These are phyloP conservation scores for Celoporthe dispersa DNA, from an alignment of 2,329 filamentous ascomycete genomes.

Conservation along the genomic window DNA sequence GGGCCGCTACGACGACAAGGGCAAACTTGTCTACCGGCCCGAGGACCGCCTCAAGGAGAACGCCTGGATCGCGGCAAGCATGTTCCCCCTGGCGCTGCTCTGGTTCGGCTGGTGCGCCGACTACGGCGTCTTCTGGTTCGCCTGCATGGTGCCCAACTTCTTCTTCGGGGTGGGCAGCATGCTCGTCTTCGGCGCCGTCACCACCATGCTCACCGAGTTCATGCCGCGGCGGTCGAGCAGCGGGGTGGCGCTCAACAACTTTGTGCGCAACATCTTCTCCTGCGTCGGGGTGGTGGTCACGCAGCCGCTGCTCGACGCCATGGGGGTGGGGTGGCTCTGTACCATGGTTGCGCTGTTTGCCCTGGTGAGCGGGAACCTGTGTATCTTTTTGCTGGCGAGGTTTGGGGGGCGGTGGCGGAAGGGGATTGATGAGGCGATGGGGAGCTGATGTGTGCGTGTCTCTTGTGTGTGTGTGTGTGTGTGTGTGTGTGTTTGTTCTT, in stretches of 20 bases:
- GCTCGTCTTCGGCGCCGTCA: conserved; percentile 75
- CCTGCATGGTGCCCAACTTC: conserved; percentile 68
- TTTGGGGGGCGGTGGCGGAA: conserved; percentile 67
- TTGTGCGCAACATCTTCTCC: conserved; percentile 77
- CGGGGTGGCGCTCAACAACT: conserved; percentile 82
- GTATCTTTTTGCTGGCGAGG: conserved; percentile 64
- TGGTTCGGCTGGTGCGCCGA: conserved; percentile 75
- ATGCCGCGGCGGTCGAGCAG: conserved; percentile 72
- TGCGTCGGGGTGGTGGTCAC: conserved; percentile 73
- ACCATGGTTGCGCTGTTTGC: conserved; percentile 60
- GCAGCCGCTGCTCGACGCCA: conserved; percentile 69
- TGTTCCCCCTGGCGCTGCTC: conserved; percentile 70
- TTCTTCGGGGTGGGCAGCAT: conserved; percentile 79
- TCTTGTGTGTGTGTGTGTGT: too few species aligned
- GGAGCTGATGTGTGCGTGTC: too few species aligned
- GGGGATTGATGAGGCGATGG: conserved; percentile 59
- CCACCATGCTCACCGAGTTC: conserved; percentile 86
- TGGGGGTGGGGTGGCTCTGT: conserved; percentile 78
- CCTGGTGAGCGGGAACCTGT: conserved; percentile 58
- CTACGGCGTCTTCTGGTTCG: conserved; percentile 47
- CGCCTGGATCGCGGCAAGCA: conserved; percentile 71
- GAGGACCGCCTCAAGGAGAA: conserved; percentile 86
- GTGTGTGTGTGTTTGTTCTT: not conserved
- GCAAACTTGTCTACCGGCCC: conserved; percentile 69
- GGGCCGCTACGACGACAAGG: conserved; percentile 68